Conservation (phyloP, 129 eudicot genomes). For the Logfia minima region DNA sequence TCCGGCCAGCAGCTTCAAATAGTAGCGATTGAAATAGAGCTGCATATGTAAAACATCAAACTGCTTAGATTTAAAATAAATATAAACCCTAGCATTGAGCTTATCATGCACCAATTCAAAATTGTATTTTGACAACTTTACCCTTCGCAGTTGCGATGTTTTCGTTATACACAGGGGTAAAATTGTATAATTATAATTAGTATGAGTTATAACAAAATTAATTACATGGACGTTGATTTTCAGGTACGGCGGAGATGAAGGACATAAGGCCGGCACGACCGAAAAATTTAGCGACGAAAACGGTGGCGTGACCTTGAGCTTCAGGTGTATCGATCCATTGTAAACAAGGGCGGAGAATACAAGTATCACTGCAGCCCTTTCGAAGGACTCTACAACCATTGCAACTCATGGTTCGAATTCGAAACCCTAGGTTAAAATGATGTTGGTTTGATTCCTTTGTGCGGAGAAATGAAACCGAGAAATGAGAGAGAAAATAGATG, state of each 20-base stretch:
- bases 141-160: not conserved
- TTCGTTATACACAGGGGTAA: not conserved
- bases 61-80: not conserved
- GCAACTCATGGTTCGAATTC: conserved; percentile 63
- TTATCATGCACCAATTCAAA: conserved; percentile 3
- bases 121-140: not conserved
- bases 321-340: conserved; percentile 80
- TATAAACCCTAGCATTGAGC: conserved; percentile 10
- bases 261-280: conserved; percentile 98
- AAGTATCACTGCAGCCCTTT: conserved; percentile 83
- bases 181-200: not conserved
- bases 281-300: conserved; percentile 90
- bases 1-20: conserved; percentile 93
- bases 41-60: conserved; percentile 26
- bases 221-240: conserved; percentile 68
- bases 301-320: conserved; percentile 92
- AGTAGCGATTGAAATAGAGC: conserved; percentile 86
- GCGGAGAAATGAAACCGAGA: conserved; percentile 46
- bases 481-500: not conserved
- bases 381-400: conserved; percentile 91
- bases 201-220: not conserved
- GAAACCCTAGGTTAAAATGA: not conserved
- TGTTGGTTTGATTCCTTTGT: not conserved
- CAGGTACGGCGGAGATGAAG: conserved; percentile 84
- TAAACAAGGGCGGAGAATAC: conserved; percentile 76